phyloP scores from a whole-genome alignment of 257 asterid genomes.

The Solanum lignicaule region DNA sequence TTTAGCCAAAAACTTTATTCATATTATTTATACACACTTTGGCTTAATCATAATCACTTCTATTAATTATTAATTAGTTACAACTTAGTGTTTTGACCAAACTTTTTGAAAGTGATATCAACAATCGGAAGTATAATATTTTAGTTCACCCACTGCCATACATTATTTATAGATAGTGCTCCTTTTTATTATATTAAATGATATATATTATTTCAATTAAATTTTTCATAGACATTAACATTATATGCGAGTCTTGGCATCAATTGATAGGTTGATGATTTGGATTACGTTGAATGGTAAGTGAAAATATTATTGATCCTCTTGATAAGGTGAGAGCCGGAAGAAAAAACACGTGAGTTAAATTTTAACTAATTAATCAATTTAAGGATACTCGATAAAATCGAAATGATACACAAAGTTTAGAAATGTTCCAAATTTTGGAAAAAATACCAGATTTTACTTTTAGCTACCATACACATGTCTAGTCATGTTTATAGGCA shows the following conservation, averaged over 20 bases:
- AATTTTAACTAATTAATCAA: neutral
- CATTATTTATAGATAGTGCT: neutral
- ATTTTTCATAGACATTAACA: too few relatives aligned
- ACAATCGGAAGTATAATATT: neutral
- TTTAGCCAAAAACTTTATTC: neutral
- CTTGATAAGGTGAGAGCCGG: accelerated
- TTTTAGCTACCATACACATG: neutral
- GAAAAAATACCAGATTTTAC: neutral
- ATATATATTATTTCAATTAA: too few relatives aligned
- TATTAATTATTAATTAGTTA: neutral
- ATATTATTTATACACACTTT: neutral
- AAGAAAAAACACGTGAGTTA: neutral
- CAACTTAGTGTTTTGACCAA: neutral
- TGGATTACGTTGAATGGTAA: neutral
- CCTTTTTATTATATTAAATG: neutral
- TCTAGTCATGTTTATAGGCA: neutral
- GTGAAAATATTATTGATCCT: neutral
- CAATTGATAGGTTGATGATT: neutral
- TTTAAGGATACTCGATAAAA: too few relatives aligned
- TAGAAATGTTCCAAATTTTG: neutral
- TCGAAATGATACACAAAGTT: too few relatives aligned
- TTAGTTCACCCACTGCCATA: neutral
- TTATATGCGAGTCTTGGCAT: neutral
- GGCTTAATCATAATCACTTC: neutral
- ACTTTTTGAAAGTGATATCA: neutral